Evolutionary conservation across 164 flowering plant genomes (phyloP), one percentile per base, ranked within the genome.

Genomic region (Litsea cubeba): DNA sequence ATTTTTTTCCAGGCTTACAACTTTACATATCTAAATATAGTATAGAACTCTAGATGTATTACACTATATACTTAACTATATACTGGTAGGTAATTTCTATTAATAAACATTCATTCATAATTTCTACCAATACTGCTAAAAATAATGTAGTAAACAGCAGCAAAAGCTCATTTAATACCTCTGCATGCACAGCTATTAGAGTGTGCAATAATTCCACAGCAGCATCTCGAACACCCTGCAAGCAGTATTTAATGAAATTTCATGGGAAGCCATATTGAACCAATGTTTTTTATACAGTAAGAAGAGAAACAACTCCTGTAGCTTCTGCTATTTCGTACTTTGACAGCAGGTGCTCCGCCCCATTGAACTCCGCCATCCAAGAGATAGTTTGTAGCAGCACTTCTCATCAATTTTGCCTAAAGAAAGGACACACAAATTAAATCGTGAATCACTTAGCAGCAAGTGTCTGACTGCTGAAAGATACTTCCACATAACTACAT

Each of bases 201-300:
- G 95, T 81, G 72, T 94, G 99, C 78, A 96, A 76, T 69, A 96
- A 81, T 79, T 96, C 98, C 75, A 96, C 94, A 76, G 98, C 91
- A 14, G 92, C 94, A 84, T 96, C 99, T 69, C 98, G 87, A 62
- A 94, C 95, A 78, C 98, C 98, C 99, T 96, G 87, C 74, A 84
- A 50, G 50, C 62, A 73, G 15, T 62, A 74, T 32, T 25, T 73
- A 50, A 75, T 65, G 68, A 70, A 51, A 54, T 58, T 17, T 23
- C 5, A 20, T 74, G 18, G 30, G 54, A 15, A 20, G 20, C n/a
- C n/a, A 54, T 5, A 14, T 15, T 54, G 60, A 54, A 40, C 46
- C 46, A 40, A 40, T 63, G 18, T 63, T 63, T 20, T 62, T 40
- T n/a, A 12, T 20, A 54, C 60, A 17, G 60, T 3, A 15, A 54